These are phyloP conservation scores for Wickerhamomyces xylosicus DNA, from an alignment of 805 yeast species.

Conservation along the genomic window DNA sequence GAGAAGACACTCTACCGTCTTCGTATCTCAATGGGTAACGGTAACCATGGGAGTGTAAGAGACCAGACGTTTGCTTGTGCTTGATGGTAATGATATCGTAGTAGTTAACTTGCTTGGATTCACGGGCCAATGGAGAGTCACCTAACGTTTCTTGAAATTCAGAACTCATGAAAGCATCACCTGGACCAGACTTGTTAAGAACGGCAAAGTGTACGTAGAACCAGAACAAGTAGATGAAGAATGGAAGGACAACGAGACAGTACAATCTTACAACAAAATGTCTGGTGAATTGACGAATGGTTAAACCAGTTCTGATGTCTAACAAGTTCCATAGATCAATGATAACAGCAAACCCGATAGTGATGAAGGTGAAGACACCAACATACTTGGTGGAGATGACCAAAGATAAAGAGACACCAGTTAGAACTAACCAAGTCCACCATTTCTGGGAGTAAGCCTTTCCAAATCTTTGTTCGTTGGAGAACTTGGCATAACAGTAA, in stretches of 20 bases:
- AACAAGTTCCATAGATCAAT: constrained; percentile 84
- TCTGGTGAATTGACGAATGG: constrained; percentile 41
- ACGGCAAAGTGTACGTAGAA: constrained; percentile 85
- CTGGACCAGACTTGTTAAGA: constrained; percentile 84
- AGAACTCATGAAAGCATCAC: constrained; percentile 90
- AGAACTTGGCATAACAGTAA: constrained; percentile 70
- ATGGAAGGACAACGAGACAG: constrained; percentile 70
- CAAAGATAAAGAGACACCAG: constrained; percentile 82
- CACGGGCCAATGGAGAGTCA: constrained; percentile 68
- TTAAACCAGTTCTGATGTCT: constrained; percentile 58
- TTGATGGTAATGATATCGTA: constrained; percentile 67
- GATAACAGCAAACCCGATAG: constrained; percentile 80
- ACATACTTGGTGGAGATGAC: constrained; percentile 95
- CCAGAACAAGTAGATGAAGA: constrained; percentile 76
- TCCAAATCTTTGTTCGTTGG: constrained; percentile 44
- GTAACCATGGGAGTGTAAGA: constrained; percentile 73
- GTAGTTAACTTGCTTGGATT: constrained; percentile 63
- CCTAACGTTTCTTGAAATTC: constrained; percentile 88
- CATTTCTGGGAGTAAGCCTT: constrained; percentile 60
- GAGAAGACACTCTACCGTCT: constrained; percentile 91
- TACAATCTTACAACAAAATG: constrained; percentile 72
- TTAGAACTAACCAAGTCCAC: constrained; percentile 80
- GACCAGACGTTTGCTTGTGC: constrained; percentile 72
- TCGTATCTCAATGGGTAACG: constrained; percentile 85
- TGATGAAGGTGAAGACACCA: constrained; percentile 83